Evolutionary conservation across 345 rosid genomes (phyloP), one percentile per base, ranked within the genome.

Genomic region (Lepidium sativum): DNA sequence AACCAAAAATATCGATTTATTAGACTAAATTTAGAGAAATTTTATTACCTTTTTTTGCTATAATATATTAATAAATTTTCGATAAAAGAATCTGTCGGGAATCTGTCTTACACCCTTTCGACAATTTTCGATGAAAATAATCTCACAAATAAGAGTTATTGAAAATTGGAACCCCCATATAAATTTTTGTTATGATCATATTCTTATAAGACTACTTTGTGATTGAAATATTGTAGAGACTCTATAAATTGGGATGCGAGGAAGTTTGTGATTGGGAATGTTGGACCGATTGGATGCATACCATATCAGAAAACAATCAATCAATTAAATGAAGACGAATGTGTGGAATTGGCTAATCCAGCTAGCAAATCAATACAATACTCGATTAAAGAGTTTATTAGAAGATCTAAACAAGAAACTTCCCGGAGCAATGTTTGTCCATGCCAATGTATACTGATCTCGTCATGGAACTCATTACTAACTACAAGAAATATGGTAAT

Each of bases 251-350:
- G n/a, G 75, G 89, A 86, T 17, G 97, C 89, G 1, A 80, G 89
- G 65, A 86, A 86, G 67, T 79, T 87, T 29, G 50, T 84, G 15
- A 79, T 83, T 5, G 85, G 66, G 16, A 87, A 86, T 34, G 92
- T 87, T 0, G 95, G 95, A 25, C 96, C 97, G 0, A 81, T 91
- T 0, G 97, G 96, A 15, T 91, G 97, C 64, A 84, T 91, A 41
- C 97, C 97, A 4, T 87, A 35, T 58, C 80, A 82, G 56, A 82
- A 85, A 68, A 90, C 87, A 18, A 6, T 70, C 6, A 76, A 80
- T 69, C 86, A 80, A 18, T 50, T 49, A 6, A 42, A 65, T 1
- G 91, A 85, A 63, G 72, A 74, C 5, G 32, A 57, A 1, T 86
- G 97, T 63, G 83, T 65, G 3, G 78, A 68, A 41, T 47, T 69